Base-by-base conservation (phyloP, 1,139 yeast species). In the Kodamaea derodonti region DNA sequence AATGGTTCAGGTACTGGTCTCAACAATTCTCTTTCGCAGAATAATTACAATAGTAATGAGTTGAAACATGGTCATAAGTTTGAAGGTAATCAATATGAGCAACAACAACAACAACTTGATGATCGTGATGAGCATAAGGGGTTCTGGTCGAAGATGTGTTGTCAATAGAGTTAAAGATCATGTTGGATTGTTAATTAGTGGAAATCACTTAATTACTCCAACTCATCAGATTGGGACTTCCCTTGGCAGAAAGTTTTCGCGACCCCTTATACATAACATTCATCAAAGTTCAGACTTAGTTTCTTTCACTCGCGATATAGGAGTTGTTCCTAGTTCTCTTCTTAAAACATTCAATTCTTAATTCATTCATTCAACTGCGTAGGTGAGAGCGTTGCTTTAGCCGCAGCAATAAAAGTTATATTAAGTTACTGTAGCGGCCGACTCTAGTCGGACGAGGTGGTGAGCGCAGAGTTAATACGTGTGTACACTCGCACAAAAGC, bases 141-240 rank as follows among this genome's bases (percentile, higher is more conserved):
- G 5, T 66, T 69, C 44, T 69, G 71, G 69, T 51, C 71, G 24
- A 68, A 66, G 43, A 51, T 69, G 39, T 69, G 75, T 49, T 69
- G 75, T 49, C 70, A 62, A 41, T 69, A 54, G 26, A 24, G n/a
- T n/a, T n/a, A n/a, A n/a, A n/a, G n/a, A n/a, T n/a, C n/a, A n/a
- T n/a, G n/a, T n/a, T n/a, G n/a, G n/a, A n/a, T n/a, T n/a, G n/a
- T n/a, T n/a, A n/a, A n/a, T n/a, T n/a, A n/a, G n/a, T n/a, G n/a
- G n/a, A n/a, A n/a, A n/a, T n/a, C n/a, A n/a, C n/a, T n/a, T n/a
- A n/a, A n/a, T n/a, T n/a, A n/a, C n/a, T n/a, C n/a, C n/a, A n/a
- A n/a, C n/a, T n/a, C n/a, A n/a, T n/a, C n/a, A n/a, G n/a, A n/a
- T n/a, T n/a, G n/a, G n/a, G n/a, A n/a, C n/a, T n/a, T n/a, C n/a